Conservation (phyloP, 1,139 yeast species). For the Candida sojae region DNA sequence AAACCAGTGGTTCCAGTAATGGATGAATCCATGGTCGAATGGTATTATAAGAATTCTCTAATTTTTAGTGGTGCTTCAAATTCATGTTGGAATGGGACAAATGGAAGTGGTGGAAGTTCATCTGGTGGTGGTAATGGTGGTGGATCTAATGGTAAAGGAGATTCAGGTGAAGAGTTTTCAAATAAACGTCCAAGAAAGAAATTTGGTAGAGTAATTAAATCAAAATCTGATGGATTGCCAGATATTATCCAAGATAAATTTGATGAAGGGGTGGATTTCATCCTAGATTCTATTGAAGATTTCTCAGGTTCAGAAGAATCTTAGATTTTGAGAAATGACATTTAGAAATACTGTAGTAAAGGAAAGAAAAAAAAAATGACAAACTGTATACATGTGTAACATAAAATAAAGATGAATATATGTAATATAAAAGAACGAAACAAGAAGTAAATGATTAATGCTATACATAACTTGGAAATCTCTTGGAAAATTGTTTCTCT, state of each 20-base stretch:
- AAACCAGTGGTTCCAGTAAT: conserved; percentile 81
- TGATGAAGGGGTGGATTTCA: conserved; percentile 82
- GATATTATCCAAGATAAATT: conserved; percentile 79
- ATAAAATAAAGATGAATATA: neutral
- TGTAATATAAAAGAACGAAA: too few relatives aligned
- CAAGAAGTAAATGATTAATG: neutral
- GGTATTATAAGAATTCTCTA: conserved; percentile 88
- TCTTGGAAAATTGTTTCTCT: conserved; percentile 52
- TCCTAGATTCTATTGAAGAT: conserved; percentile 72
- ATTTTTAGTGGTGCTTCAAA: conserved; percentile 76
- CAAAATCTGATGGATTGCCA: conserved; percentile 72
- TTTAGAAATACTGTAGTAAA: conserved; percentile 11
- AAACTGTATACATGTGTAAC: neutral
- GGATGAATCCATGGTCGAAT: conserved; percentile 86
- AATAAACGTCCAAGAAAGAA: conserved; percentile 80
- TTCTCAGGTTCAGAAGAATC: conserved; percentile 27
- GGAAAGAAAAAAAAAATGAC: neutral
- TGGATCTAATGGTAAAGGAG: conserved; percentile 14
- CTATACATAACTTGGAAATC: conserved; percentile 56
- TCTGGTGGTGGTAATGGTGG: conserved; percentile 10
- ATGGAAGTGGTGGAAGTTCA: conserved; percentile 19
- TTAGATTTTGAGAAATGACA: neutral
- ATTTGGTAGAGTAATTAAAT: conserved; percentile 82
- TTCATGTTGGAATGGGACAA: conserved; percentile 69
- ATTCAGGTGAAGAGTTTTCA: conserved; percentile 34